These are phyloP conservation scores for Hemileia vastatrix DNA, from an alignment of 1,284 basidiomycete species.

Conservation along the genomic window DNA sequence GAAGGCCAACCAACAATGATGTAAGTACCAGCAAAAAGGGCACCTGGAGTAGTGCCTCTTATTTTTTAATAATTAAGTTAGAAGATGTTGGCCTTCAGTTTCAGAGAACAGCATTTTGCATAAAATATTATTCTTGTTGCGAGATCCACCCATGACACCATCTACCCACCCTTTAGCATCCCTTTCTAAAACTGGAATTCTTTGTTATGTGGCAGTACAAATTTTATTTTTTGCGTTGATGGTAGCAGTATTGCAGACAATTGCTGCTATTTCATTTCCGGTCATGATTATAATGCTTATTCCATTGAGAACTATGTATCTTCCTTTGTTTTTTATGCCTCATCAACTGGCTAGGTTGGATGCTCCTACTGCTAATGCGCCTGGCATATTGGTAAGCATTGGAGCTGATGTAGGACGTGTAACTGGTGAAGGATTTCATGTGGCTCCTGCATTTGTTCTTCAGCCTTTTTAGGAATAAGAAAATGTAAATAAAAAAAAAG, in stretches of 20 bases:
- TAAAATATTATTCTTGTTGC: conserved; percentile 71
- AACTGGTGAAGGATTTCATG: conserved; percentile 9
- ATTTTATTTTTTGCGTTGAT: conserved; percentile 78
- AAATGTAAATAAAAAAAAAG: too few species aligned
- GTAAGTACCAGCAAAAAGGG: conserved; percentile 41
- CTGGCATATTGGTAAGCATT: conserved; percentile 17
- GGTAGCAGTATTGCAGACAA: conserved; percentile 83
- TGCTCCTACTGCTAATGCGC: conserved; percentile 61
- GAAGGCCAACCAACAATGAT: conserved; percentile 49
- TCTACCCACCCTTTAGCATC: conserved; percentile 59
- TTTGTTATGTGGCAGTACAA: conserved; percentile 70
- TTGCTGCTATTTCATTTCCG: conserved; percentile 71
- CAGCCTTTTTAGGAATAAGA: too few species aligned
- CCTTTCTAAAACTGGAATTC: conserved; percentile 64
- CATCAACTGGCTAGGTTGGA: conserved; percentile 78
- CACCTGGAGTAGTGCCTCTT: conserved; percentile 27
- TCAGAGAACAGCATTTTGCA: conserved; percentile 71
- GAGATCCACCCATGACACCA: conserved; percentile 59
- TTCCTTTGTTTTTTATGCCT: conserved; percentile 67
- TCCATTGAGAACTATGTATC: conserved; percentile 63
- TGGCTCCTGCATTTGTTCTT: too few species aligned
- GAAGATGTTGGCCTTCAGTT: conserved; percentile 52
- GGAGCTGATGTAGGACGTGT: conserved; percentile 10
- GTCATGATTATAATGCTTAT: conserved; percentile 77
- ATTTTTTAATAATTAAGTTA: too few species aligned